Percentiles rank a stretch among this genome's conserved stretches.
Conservation (phyloP, 1,284 basidiomycete genomes). For the Gomphus bonarii region DNA sequence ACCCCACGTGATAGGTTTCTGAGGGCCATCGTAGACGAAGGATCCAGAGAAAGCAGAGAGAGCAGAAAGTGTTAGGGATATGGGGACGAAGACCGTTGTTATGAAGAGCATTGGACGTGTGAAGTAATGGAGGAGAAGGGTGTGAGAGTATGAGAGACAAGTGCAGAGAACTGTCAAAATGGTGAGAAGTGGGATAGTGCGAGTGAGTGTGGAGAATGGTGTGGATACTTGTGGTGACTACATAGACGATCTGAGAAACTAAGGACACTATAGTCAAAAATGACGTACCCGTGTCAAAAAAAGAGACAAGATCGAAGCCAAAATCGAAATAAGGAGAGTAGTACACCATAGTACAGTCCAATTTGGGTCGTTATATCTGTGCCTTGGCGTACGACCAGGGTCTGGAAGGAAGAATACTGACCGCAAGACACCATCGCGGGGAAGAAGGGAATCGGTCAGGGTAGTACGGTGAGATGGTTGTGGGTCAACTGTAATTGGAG, state of each 20-base stretch:
- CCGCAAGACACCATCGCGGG: conserved; percentile 49
- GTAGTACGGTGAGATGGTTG: conserved; percentile 40
- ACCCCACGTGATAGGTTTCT: conserved; percentile 50
- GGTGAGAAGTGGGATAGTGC: conserved; percentile 76
- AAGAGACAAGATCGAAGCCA: conserved; percentile 54
- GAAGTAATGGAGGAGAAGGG: conserved; percentile 68
- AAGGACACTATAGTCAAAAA: neutral
- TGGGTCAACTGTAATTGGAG: neutral
- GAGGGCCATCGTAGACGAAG: conserved; percentile 72
- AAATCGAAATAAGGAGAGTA: conserved; percentile 45
- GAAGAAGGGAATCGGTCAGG: conserved; percentile 63
- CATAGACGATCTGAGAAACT: conserved; percentile 28
- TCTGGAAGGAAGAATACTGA: conserved; percentile 62
- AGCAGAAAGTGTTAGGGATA: conserved; percentile 70
- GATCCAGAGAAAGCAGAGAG: conserved; percentile 85
- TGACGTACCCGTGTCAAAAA: conserved; percentile 39
- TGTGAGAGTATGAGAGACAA: conserved; percentile 62
- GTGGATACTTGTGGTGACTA: conserved; percentile 13
- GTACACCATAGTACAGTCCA: too few relatives aligned
- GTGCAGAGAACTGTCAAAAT: conserved; percentile 70
- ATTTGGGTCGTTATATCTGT: conserved; percentile 59
- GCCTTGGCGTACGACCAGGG: conserved; percentile 49
- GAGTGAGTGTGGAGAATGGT: conserved; percentile 55
- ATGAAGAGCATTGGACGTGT: conserved; percentile 74
- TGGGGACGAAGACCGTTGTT: conserved; percentile 73